Base-by-base conservation (phyloP, 2,329 filamentous ascomycete genomes). In the Pseudophaeomoniella oleicola region DNA sequence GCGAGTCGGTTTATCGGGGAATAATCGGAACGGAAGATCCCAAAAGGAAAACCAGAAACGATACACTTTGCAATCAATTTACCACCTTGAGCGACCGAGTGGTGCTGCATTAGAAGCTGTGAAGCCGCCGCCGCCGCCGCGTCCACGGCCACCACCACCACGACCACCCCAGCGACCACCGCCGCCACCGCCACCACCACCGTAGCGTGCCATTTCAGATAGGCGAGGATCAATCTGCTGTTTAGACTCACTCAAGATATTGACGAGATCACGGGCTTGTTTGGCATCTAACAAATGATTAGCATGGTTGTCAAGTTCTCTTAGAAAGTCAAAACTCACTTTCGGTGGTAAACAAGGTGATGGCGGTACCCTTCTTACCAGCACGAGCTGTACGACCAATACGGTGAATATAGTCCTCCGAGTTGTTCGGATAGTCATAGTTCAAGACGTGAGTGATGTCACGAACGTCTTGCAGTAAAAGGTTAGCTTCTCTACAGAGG, bases 371-470 rank as follows among this genome's bases (percentile, higher is more conserved):
- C 47, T 80, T 84, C 54, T 81, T 80, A 67, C 90, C 90, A 57
- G 73, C 73, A 69, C 74, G 73, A 63, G 68, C 74, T 56, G 74
- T 78, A 64, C 74, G 71, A 56, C 74, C 74, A 57, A 78, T 78
- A 55, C 74, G 73, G 59, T 78, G 74, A 57, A 78, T 71, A 52
- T 78, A 78, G 53, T 78, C 74, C 59, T 78, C 74, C 52, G 73
- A 77, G 59, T 78, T 96, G 72, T 96, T 96, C 62, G 88, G 88
- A 66, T 96, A 96, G 63, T 96, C 90, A 83, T 96, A 94, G 78
- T 96, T 96, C 69, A 98, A 75, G 67, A 98, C 90, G 70, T 98
- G 90, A 67, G 90, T 96, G 71, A 98, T 98, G 75, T 98, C 93
- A 69, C 87, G 88, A 71, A 98, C 90, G 81, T 98, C 90, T 96